Conservation (phyloP, 306 rosid genomes). For the Prinsepia uniflora region DNA sequence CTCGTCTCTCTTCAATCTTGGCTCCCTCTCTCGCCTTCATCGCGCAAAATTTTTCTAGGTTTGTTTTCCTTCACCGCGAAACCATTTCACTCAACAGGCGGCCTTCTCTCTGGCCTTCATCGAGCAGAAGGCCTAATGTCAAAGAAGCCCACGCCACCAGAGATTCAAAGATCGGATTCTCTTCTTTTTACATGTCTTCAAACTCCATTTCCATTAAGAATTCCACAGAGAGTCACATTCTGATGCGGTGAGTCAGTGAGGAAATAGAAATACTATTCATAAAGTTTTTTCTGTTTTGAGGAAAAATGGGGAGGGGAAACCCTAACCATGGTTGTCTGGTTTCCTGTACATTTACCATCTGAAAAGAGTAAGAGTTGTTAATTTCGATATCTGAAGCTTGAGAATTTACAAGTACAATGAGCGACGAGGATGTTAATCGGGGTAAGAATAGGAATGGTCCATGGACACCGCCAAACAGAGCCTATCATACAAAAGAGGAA, state of each 20-base stretch:
- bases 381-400: slow-evolving; percentile 5
- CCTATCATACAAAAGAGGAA: slow-evolving; percentile 35
- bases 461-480: slow-evolving; percentile 30
- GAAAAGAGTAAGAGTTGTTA: slow-evolving; percentile 11
- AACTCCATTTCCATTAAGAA: background rate
- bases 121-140: background rate
- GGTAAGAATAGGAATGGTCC: too few species aligned
- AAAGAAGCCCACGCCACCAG: background rate
- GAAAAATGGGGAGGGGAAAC: slow-evolving; percentile 7
- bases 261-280: background rate
- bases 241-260: slow-evolving; percentile 10
- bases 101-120: too few species aligned
- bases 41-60: too few species aligned
- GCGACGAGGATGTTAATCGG: slow-evolving; percentile 36
- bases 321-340: slow-evolving; percentile 32
- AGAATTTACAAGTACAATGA: slow-evolving; percentile 33
- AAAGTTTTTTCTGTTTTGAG: background rate
- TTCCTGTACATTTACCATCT: slow-evolving; percentile 15
- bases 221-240: background rate
- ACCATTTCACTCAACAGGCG: too few species aligned
- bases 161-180: background rate
- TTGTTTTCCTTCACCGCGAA: too few species aligned
- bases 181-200: background rate
- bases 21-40: too few species aligned
- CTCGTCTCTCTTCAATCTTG: too few species aligned